Base-by-base conservation (phyloP, 257 asterid genomes). In the Ballota nigra region DNA sequence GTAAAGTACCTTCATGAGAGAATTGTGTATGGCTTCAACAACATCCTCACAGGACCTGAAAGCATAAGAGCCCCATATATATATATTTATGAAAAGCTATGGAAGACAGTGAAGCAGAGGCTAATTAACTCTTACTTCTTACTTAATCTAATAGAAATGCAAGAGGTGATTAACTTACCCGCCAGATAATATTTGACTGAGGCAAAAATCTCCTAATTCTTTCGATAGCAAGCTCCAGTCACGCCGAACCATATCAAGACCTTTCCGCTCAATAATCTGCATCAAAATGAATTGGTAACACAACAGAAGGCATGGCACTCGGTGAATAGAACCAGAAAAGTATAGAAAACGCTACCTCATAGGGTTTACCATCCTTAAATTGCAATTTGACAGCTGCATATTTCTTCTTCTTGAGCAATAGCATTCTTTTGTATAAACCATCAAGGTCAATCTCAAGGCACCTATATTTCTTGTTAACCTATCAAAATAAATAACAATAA, bases 211-310 rank as follows among this genome's bases (percentile, higher is more conserved):
- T 75, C 99, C 98, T 74, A 88, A 33, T 75, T 95, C 99, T 84
- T 92, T 95, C n/a, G 99, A 86, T 71, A 95, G 74, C 86, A 92
- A 75, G 83, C 99, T 95, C 99, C 99, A 95, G 83, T 95, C 99
- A 84, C 99, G 95, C 34, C 99, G 88, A 74, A 95, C 99, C 91
- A 92, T 89, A 85, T 95, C 99, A 81, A 95, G 97, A 80, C 99
- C 99, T 85, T 95, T 95, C 77, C 89, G 80, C 80, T 95, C 99
- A 78, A 88, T 88, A 63, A 87, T 87, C 99, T 95, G 82, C 53
- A 67, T 18, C 66, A 1, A 52, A 73, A 66, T 68, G 66, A 74
- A 56, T 63, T 29, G 66, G 65, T 23, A 34, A 70, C 40, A 52
- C 70, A 75, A 68, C 47, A 52, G 69, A 75, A 51, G 68, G 66